A percentile compares a stretch with the other conserved stretches of the same genome.
Evolutionary conservation across 2,329 filamentous ascomycete genomes (phyloP).

Genomic region (Arthrobotrys sphaeroides): DNA sequence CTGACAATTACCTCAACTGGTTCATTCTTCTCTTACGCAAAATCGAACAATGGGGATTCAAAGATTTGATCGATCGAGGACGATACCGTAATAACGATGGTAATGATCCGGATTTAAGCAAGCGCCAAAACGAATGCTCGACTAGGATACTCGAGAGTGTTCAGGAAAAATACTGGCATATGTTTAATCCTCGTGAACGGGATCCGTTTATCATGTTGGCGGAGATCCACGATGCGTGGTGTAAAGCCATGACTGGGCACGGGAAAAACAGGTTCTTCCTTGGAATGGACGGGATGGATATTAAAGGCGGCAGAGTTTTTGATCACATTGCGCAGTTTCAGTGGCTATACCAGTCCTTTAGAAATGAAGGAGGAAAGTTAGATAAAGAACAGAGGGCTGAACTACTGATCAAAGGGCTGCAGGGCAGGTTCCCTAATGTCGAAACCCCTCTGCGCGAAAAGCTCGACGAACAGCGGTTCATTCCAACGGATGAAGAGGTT

Average conservation of each 20-base stretch:
- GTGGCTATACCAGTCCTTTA: not conserved
- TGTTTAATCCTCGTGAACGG: not conserved
- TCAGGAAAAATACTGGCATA: not conserved
- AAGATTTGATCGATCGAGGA: too few relatives aligned
- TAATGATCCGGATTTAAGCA: too few relatives aligned
- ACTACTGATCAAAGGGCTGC: not conserved
- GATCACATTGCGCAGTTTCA: not conserved
- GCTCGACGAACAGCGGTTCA: too few relatives aligned
- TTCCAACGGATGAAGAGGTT: too few relatives aligned
- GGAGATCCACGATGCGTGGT: not conserved
- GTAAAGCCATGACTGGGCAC: not conserved
- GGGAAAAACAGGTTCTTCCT: not conserved
- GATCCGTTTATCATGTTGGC: not conserved
- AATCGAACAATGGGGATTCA: not conserved
- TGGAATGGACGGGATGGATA: not conserved
- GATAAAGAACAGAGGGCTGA: too few relatives aligned
- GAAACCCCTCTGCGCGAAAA: too few relatives aligned
- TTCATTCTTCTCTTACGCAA: conserved; percentile 6
- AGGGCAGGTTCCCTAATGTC: not conserved
- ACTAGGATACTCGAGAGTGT: not conserved
- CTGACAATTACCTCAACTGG: conserved; percentile 30
- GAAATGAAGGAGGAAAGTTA: not conserved
- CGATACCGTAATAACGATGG: too few relatives aligned
- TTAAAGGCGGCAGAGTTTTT: not conserved
- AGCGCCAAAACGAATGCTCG: not conserved